Base-by-base conservation (phyloP, 2,329 filamentous ascomycete species). In the Ophiostoma montium region DNA sequence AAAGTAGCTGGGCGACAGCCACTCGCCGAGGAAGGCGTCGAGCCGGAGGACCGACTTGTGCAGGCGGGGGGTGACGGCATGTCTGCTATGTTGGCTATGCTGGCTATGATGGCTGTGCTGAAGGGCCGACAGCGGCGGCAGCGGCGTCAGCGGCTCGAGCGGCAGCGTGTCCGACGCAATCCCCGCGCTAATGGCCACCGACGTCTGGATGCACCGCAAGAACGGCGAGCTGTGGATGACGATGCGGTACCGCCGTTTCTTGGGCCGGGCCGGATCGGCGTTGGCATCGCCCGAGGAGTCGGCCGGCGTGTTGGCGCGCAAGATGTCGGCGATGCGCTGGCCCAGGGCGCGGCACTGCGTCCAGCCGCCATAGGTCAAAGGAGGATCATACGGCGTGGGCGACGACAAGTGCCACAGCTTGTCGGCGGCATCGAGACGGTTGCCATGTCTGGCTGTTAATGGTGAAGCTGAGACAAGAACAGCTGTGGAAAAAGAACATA, bases 171-270 rank as follows among this genome's bases (percentile, higher is more conserved):
- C 79, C 57, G 86, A 79, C 8, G 84, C 82, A 44, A 96, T 78
- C 23, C 90, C 90, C 6, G 90, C 82, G 59, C 84, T 83, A 60
- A 96, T 86, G 30, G 82, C 89, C 46, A 95, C 78, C 12, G 88
- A 86, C 0, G 90, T 95, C 65, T 98, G 90, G 13, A 95, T 74
- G 63, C 92, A 98, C 65, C 92, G 79, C 48, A 95, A 69, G 60
- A 90, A 98, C 0, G 92, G 92, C n/a, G 90, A 96, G 55, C 80
- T 85, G 66, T 98, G 90, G 50, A 98, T 78, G 57, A 94, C 76
- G 50, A 96, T 74, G 60, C 83, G 85, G 66, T 85, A 86, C 57
- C 72, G 76, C 55, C 77, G 75, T 56, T 71, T 74, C 61, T 72
- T 78, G 12, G 49, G 39, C 19, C 18, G 33, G 54, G 67, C 32